phyloP scores from a whole-genome alignment of 2,329 filamentous ascomycete genomes.

The Cyphellophora europaea region DNA sequence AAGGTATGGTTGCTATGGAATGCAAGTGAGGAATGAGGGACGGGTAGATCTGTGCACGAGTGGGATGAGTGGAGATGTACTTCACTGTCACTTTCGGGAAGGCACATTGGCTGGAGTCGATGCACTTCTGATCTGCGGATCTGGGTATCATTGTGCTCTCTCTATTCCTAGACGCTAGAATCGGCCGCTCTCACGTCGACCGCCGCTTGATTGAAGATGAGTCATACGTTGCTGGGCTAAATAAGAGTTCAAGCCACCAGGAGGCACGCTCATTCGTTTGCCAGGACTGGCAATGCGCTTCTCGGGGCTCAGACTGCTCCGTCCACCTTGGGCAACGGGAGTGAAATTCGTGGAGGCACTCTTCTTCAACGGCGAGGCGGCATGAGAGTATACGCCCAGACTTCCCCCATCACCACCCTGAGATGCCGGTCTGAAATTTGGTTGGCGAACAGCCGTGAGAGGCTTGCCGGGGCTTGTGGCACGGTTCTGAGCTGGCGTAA shows the following conservation, averaged over 20 bases:
- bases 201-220: constrained; percentile 18
- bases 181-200: constrained; percentile 22
- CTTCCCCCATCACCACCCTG: constrained; percentile 59
- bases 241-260: constrained; percentile 22
- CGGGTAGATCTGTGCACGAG: too few species aligned
- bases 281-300: constrained; percentile 31
- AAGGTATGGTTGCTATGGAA: constrained; percentile 17
- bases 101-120: too few species aligned
- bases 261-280: constrained; percentile 33
- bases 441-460: constrained; percentile 41
- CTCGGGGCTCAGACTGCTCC: constrained; percentile 28
- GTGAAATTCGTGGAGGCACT: constrained; percentile 50
- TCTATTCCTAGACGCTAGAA: constrained; percentile 17
- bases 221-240: constrained; percentile 25
- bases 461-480: constrained; percentile 34
- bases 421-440: constrained; percentile 40
- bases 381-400: constrained; percentile 70
- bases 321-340: constrained; percentile 21
- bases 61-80: too few species aligned
- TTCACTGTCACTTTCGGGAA: too few species aligned
- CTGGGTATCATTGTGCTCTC: too few species aligned
- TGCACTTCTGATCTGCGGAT: not conserved
- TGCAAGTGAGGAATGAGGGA: constrained; percentile 12
- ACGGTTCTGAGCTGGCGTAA: constrained; percentile 36
- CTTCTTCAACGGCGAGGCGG: constrained; percentile 76